Base-by-base conservation (phyloP, 305 asterid genomes). In the Solanum hybrid region DNA sequence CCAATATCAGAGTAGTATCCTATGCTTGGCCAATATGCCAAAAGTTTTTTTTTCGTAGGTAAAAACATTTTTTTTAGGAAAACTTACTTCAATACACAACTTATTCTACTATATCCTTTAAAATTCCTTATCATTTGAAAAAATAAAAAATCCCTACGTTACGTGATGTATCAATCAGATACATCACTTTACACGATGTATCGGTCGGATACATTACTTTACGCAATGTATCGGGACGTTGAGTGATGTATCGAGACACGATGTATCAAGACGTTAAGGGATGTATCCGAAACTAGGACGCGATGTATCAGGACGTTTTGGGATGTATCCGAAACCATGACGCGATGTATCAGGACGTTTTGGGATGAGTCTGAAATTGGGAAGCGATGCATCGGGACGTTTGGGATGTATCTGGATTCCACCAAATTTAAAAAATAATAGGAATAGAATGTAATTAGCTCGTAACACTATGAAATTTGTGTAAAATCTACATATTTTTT, bases 161-260 rank as follows among this genome's bases (percentile, higher is more conserved):
- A 51, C 9, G n/a, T 0, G 66, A 51, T 5, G 9, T 16, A 51
- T 51, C 7, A 16, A 6, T 51, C n/a, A 3, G 4, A 51, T 51
- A 51, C 66, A 46, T 5, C 22, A 46, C 20, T 46, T 46, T 46
- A 46, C 1, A 17, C 7, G 3, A 46, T 46, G 20, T 40, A 40
- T 40, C 8, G 37, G 37, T 0, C 35, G 1, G 35, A 34, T 34
- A 34, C 35, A 34, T 34, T 34, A 34, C 35, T 34, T 34, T 34
- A 46, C 3, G 1, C 0, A 0, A 14, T 46, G 20, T 5, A 14
- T 46, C 0, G 22, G 1, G 0, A 16, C 20, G n/a, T 51, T 5
- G 20, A 16, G 4, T 5, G 8, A 46, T 46, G 8, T 14, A 46
- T 14, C 22, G 6, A 5, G 64, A 46, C 3, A 17, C 8, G 22